Base-by-base conservation (phyloP, 2,329 filamentous ascomycete species). In the Immersiporthe knoxdaviesiana region DNA sequence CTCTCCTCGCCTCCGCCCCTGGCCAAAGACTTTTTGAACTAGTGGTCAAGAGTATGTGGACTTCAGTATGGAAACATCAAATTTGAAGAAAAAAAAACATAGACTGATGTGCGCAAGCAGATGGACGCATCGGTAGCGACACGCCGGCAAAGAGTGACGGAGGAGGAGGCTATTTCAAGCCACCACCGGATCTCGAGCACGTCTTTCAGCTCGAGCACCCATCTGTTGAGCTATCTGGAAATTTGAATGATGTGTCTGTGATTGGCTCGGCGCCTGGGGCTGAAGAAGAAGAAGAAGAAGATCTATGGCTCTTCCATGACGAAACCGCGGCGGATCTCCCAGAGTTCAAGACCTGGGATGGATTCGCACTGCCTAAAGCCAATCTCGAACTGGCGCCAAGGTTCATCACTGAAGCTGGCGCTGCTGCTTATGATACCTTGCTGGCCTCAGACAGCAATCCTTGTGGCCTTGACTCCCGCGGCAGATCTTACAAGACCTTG, bases 331-430 rank as follows among this genome's bases (percentile, higher is more conserved):
- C 73, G n/a, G 76, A 76, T 5, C 64, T 71, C 6, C 79, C 83
- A 8, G 77, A 80, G 52, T 88, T 89, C 74, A 86, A 85, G 70
- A 90, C 90, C 0, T 96, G 92, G 92, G 89, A 93, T 72, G 80
- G 79, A 1, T 94, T 94, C 74, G 79, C 84, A 1, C 76, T 79
- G 14, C 73, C 79, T 0, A 76, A 81, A n/a, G 75, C 81, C 6
- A 76, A 81, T 5, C 78, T 81, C 12, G 72, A 77, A 1, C 70
- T 76, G 59, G 80, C 83, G 67, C n/a, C n/a, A n/a, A 54, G 84
- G 1, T 90, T 92, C 71, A 79, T 94, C 16, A 90, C 88, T 2
- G 92, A 96, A 78, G 88, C 89, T 37, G 91, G 91, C 0, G 82
- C 90, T 1, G 78, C 78, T 12, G 84, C 86, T 1, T 92, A 92